A percentile compares a stretch with the other conserved stretches of the same genome.
Conservation (phyloP, 2,329 filamentous ascomycete genomes). For the Fusarium falciforme region DNA sequence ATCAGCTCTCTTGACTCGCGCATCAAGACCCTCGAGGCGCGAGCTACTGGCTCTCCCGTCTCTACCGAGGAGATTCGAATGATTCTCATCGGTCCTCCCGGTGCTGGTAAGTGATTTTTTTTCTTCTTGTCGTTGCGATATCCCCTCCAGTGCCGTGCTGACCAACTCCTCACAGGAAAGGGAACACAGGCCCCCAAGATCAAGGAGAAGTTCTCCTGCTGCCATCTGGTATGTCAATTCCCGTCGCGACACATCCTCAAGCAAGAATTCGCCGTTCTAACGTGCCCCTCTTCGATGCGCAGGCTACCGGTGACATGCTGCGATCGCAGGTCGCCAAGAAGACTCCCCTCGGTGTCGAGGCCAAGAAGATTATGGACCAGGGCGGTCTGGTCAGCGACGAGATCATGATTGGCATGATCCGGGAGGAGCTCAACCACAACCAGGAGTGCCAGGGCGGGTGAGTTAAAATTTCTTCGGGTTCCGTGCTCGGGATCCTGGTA, state of each 20-base stretch:
- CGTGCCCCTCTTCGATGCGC: slow-evolving; percentile 25
- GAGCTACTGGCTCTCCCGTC: slow-evolving; percentile 67
- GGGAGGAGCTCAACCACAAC: slow-evolving; percentile 94
- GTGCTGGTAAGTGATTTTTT: slow-evolving; percentile 78
- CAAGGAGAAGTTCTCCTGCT: slow-evolving; percentile 97
- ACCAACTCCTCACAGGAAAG: slow-evolving; percentile 75
- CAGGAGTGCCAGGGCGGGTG: slow-evolving; percentile 97
- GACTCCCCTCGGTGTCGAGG: slow-evolving; percentile 91
- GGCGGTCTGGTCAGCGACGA: slow-evolving; percentile 98
- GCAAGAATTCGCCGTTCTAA: slow-evolving; percentile 22
- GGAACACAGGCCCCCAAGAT: slow-evolving; percentile 98
- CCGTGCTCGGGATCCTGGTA: slow-evolving; percentile 9
- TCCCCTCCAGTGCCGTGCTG: slow-evolving; percentile 13
- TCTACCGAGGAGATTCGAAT: slow-evolving; percentile 82
- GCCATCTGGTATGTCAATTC: slow-evolving; percentile 82
- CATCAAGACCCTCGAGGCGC: slow-evolving; percentile 85
- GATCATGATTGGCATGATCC: slow-evolving; percentile 99
- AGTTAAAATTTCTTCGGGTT: slow-evolving; percentile 43
- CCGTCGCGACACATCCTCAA: slow-evolving; percentile 7
- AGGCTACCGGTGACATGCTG: slow-evolving; percentile 99
- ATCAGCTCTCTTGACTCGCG: slow-evolving; percentile 86
- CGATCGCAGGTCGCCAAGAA: slow-evolving; percentile 98
- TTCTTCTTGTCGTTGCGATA: background rate
- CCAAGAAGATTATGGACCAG: slow-evolving; percentile 99
- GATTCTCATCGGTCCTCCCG: slow-evolving; percentile 97